Evolutionary conservation across 208 protist genomes (phyloP).

Genomic region (Vickermania spadyakhi): DNA sequence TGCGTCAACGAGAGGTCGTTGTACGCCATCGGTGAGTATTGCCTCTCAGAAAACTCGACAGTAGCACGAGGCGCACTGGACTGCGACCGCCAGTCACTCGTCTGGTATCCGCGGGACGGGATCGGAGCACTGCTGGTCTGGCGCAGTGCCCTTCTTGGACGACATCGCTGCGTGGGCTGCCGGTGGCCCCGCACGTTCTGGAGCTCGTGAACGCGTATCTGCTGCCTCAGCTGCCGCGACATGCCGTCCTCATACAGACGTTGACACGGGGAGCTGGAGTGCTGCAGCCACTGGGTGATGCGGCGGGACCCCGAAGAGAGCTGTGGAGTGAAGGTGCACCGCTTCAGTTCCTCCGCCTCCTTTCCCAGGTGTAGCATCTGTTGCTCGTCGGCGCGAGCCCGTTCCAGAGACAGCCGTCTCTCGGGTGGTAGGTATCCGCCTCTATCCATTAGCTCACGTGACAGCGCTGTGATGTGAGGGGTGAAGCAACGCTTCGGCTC

Average conservation of each 20-base stretch:
- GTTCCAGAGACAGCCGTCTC: not conserved
- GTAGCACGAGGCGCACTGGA: too few relatives aligned
- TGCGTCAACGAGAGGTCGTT: too few relatives aligned
- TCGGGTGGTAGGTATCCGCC: not conserved
- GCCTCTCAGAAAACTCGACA: too few relatives aligned
- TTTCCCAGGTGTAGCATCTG: not conserved
- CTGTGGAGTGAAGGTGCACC: not conserved
- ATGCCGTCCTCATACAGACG: slow-evolving; percentile 74
- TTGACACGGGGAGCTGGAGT: slow-evolving; percentile 12
- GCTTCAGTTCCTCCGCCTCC: slow-evolving; percentile 4
- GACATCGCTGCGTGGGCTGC: too few relatives aligned
- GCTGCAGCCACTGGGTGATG: not conserved
- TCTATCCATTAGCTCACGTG: slow-evolving; percentile 18
- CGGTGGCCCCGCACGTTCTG: too few relatives aligned
- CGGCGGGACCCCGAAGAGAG: not conserved
- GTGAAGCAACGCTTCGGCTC: slow-evolving; percentile 44
- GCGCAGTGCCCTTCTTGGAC: too few relatives aligned
- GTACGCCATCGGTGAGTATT: too few relatives aligned
- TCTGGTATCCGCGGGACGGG: too few relatives aligned
- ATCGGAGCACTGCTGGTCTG: too few relatives aligned
- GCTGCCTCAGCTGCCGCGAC: slow-evolving; percentile 58
- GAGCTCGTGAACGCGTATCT: slow-evolving; percentile 58
- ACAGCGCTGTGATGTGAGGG: slow-evolving; percentile 30
- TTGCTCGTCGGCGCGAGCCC: not conserved
- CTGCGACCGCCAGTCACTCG: too few relatives aligned